These are phyloP conservation scores for Spinellus fusiger DNA, from an alignment of 192 early-diverging fungal genomes.

Conservation along the genomic window DNA sequence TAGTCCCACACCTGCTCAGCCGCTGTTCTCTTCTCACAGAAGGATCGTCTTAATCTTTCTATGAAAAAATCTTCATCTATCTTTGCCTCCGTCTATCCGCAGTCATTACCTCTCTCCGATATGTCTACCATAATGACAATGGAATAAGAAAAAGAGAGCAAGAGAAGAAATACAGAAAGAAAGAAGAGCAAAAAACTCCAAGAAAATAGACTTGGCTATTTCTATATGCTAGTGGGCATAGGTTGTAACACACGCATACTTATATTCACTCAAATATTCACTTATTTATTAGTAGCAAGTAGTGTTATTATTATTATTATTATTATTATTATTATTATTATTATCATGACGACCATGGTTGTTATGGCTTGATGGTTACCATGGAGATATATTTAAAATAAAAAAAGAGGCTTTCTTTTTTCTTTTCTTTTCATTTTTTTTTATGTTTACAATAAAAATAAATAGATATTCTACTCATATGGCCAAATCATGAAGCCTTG, in stretches of 20 bases:
- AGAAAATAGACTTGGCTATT: too few relatives aligned
- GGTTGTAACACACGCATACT: too few relatives aligned
- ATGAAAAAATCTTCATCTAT: neutral
- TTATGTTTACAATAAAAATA: neutral
- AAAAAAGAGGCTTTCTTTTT: slow-evolving; percentile 2
- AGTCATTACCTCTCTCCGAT: neutral
- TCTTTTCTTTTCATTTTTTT: neutral
- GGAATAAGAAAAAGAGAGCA: neutral
- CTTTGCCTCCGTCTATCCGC: neutral
- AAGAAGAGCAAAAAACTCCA: too few relatives aligned
- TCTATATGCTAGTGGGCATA: too few relatives aligned
- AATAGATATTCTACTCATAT: neutral
- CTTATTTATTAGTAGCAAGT: too few relatives aligned
- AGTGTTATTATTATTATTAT: too few relatives aligned
- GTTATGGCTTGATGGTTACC: too few relatives aligned
- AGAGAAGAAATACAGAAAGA: too few relatives aligned
- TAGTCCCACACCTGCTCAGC: neutral
- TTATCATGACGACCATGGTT: too few relatives aligned
- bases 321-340: too few relatives aligned
- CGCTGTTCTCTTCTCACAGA: neutral
- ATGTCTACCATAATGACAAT: neutral
- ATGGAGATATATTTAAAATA: too few relatives aligned
- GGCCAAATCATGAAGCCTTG: slow-evolving; percentile 13
- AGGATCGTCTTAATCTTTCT: neutral
- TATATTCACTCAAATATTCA: too few relatives aligned